Conservation (phyloP, 768 basidiomycete species). For the Rhizopogon sp. region DNA sequence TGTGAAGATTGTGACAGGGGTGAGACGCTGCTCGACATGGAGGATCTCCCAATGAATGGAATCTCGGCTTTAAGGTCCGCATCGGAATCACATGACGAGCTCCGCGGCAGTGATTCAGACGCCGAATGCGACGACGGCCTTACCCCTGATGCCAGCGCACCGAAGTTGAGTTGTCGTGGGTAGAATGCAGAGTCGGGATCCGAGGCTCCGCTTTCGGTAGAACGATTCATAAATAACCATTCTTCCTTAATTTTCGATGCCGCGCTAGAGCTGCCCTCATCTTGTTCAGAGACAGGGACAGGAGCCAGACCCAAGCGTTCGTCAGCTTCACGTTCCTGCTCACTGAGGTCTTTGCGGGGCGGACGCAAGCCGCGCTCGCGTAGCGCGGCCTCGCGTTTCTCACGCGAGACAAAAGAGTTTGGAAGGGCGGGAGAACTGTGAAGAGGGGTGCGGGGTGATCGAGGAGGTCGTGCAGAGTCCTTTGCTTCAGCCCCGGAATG, state of each 20-base stretch:
- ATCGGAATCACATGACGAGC: not conserved
- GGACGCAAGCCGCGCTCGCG: conserved; percentile 58
- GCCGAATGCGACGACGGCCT: not conserved
- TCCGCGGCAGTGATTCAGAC: not conserved
- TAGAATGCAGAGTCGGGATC: conserved; percentile 1
- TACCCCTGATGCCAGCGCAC: not conserved
- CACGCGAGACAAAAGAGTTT: conserved; percentile 16
- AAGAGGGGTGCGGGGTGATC: not conserved
- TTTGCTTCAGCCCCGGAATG: conserved; percentile 8
- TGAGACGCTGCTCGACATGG: conserved; percentile 15
- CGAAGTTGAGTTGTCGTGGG: conserved; percentile 1
- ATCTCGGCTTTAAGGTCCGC: conserved; percentile 13
- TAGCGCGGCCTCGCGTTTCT: conserved; percentile 44
- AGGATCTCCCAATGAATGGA: conserved; percentile 12
- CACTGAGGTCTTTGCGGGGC: conserved; percentile 31
- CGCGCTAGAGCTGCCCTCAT: conserved; percentile 29
- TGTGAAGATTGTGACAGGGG: conserved; percentile 19
- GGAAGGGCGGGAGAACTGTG: conserved; percentile 14
- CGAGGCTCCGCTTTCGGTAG: conserved; percentile 20
- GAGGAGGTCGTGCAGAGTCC: not conserved
- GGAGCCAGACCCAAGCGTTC: conserved; percentile 34
- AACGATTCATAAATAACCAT: conserved; percentile 43
- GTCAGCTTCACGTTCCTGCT: conserved; percentile 37
- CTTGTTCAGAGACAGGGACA: conserved; percentile 27
- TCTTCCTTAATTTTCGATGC: conserved; percentile 49